phyloP scores from a whole-genome alignment of 768 basidiomycete genomes.

The Russula ochroleuca region DNA sequence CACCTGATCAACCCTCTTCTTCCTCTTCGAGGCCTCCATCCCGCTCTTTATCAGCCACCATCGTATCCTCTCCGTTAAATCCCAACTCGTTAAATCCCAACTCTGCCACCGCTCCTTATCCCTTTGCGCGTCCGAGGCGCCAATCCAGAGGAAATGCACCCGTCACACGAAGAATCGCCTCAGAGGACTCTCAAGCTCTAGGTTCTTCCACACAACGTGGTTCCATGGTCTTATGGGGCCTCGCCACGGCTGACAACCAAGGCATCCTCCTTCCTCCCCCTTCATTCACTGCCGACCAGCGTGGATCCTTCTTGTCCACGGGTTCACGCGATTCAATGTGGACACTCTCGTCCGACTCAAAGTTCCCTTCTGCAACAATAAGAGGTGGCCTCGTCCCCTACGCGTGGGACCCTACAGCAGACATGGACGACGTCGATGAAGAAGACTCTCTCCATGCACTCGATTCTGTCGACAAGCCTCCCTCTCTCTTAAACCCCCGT shows the following conservation, averaged over 20 bases:
- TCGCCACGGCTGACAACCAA: conserved; percentile 40
- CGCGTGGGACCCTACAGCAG: conserved; percentile 61
- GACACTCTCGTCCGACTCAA: conserved; percentile 52
- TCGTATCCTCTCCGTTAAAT: conserved; percentile 53
- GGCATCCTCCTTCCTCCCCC: conserved; percentile 37
- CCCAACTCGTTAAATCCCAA: conserved; percentile 49
- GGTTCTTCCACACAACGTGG: conserved; percentile 39
- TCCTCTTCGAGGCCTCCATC: conserved; percentile 25
- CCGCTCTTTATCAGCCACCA: conserved; percentile 35
- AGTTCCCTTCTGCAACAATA: conserved; percentile 51
- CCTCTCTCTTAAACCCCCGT: conserved; percentile 38
- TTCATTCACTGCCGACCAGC: conserved; percentile 27
- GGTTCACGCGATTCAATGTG: conserved; percentile 46
- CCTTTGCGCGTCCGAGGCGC: conserved; percentile 38
- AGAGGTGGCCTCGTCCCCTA: conserved; percentile 54
- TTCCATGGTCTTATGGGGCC: conserved; percentile 65
- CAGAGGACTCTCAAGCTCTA: conserved; percentile 44
- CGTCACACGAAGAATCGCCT: conserved; percentile 43
- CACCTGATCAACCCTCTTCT: conserved; percentile 1
- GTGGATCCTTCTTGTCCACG: conserved; percentile 47
- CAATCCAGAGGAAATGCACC: conserved; percentile 40
- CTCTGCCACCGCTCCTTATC: conserved; percentile 28
- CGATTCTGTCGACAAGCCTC: conserved; percentile 39
- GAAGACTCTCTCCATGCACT: conserved; percentile 77
- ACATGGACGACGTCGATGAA: conserved; percentile 57